phyloP scores from a whole-genome alignment of 1,139 yeast genomes.

The Candida mesenterica region DNA sequence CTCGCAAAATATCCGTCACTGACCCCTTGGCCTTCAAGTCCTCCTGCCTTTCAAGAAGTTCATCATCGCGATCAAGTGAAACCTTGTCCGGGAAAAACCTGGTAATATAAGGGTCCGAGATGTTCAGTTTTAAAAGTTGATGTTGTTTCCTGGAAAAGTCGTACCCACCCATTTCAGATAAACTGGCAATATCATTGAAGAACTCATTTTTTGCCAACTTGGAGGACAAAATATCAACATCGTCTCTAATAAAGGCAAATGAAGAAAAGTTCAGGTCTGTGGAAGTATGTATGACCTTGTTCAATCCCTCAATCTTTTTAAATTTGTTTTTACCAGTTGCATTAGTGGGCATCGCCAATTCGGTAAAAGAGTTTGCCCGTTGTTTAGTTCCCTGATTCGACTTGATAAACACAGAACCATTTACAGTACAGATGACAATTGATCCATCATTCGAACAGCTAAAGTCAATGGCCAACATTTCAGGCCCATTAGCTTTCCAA shows the following conservation, averaged over 20 bases:
- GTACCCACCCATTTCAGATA: constrained; percentile 33
- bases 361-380: constrained; percentile 36
- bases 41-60: constrained; percentile 1
- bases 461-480: constrained; percentile 55
- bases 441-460: constrained; percentile 72
- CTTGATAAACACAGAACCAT: constrained; percentile 60
- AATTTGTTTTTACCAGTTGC: constrained; percentile 45
- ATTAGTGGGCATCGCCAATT: constrained; percentile 25
- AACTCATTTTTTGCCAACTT: constrained; percentile 44
- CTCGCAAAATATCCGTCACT: constrained; percentile 1
- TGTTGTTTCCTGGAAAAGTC: constrained; percentile 29
- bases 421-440: constrained; percentile 60
- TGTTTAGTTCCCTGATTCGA: constrained; percentile 19
- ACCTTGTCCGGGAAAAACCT: constrained; percentile 4
- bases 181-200: constrained; percentile 44
- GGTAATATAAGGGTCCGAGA: constrained; percentile 2
- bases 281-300: constrained; percentile 55
- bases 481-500: constrained; percentile 57
- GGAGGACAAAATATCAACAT: constrained; percentile 53
- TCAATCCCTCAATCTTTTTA: constrained; percentile 50
- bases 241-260: constrained; percentile 69
- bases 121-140: constrained; percentile 26
- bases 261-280: constrained; percentile 69
- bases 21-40: neutral
- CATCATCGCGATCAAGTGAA: constrained; percentile 5